phyloP scores from a whole-genome alignment of 306 rosid species.

The Prunus dulcis region DNA sequence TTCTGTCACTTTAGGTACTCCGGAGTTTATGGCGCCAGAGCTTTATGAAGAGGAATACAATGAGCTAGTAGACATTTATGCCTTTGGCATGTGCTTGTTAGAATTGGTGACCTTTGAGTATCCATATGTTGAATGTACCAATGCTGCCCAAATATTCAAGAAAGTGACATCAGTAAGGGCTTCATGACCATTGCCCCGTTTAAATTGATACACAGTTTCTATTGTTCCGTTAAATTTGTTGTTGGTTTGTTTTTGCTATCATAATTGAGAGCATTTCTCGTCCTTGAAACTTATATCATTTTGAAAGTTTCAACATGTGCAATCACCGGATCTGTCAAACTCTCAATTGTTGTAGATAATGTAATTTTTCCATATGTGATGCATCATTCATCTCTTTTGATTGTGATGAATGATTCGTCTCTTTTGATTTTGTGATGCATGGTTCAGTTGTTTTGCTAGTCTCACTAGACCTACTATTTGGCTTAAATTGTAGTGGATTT shows the following conservation, averaged over 20 bases:
- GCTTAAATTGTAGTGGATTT: not conserved
- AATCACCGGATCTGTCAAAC: not conserved
- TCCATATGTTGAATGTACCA: constrained; percentile 85
- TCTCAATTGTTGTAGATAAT: not conserved
- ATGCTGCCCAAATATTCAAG: constrained; percentile 99
- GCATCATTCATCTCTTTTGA: not conserved
- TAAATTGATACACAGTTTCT: constrained; percentile 14
- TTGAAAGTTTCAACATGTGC: not conserved
- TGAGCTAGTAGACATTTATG: constrained; percentile 94
- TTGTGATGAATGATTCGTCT: not conserved
- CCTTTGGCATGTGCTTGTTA: constrained; percentile 96
- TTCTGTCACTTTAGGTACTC: constrained; percentile 62
- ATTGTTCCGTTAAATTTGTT: constrained; percentile 1
- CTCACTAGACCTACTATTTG: not conserved
- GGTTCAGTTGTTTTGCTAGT: not conserved
- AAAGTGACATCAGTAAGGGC: constrained; percentile 90
- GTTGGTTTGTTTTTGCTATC: not conserved
- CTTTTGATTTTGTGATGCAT: not conserved
- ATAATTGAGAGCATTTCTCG: not conserved
- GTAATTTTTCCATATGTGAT: not conserved
- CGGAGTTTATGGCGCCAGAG: constrained; percentile 99
- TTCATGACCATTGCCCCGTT: constrained; percentile 21
- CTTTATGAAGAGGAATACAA: constrained; percentile 95
- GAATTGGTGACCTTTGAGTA: constrained; percentile 95
- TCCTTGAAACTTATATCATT: not conserved